Evolutionary conservation across 176 grass and related monocot genomes (phyloP).

Genomic region (Triticum monococcum): DNA sequence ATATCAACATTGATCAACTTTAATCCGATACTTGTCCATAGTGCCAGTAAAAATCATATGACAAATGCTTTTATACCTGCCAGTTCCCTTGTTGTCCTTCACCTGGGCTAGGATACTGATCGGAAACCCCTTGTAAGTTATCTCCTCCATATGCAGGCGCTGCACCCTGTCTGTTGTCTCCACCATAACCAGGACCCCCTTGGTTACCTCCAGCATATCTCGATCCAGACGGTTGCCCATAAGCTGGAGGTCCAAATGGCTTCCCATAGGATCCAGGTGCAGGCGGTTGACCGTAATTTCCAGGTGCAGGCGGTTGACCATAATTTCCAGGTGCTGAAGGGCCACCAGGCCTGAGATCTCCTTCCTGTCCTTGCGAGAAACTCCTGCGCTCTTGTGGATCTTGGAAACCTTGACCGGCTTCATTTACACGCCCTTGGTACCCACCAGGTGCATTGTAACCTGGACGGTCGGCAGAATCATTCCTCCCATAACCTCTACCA

Average conservation of each 20-base stretch:
- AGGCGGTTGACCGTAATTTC: constrained; percentile 30
- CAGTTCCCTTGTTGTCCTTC: constrained; percentile 49
- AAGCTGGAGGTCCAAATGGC: neutral
- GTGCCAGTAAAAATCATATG: neutral
- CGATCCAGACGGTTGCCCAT: constrained; percentile 31
- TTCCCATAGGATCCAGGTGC: neutral
- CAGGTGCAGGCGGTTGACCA: constrained; percentile 24
- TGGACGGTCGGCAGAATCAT: constrained; percentile 30
- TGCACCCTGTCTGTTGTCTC: constrained; percentile 28
- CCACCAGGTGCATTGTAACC: constrained; percentile 37
- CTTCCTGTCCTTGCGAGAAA: constrained; percentile 48
- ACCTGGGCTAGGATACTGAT: constrained; percentile 31
- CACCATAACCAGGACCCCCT: constrained; percentile 34
- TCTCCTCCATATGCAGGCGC: constrained; percentile 36
- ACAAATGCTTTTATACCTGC: constrained; percentile 51
- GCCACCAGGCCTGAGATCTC: constrained; percentile 22
- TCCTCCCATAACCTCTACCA: constrained; percentile 38
- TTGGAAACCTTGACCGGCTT: constrained; percentile 52
- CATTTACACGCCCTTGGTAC: constrained; percentile 48
- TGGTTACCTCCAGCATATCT: constrained; percentile 24
- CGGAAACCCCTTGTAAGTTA: constrained; percentile 34
- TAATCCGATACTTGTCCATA: neutral
- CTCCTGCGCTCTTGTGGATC: constrained; percentile 49
- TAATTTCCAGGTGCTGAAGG: constrained; percentile 42
- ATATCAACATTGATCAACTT: neutral